A percentile compares a stretch with the other conserved stretches of the same genome.
Evolutionary conservation across 2,329 filamentous ascomycete species (phyloP).

Genomic region (Venturia asperata): DNA sequence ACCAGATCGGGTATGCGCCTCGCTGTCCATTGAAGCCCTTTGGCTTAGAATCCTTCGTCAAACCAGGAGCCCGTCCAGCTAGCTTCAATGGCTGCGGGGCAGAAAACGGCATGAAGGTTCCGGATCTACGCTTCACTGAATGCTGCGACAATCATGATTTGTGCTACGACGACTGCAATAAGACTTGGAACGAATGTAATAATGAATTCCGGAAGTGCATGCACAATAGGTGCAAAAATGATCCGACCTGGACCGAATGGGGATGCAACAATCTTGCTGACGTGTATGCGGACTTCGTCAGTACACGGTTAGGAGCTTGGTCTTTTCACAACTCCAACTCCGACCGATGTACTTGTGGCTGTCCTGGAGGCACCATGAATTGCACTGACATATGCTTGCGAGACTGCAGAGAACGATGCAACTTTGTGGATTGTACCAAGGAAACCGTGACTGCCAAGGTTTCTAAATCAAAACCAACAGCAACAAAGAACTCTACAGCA

Average conservation of each 20-base stretch:
- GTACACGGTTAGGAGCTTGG: conserved; percentile 9
- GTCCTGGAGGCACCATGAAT: conserved; percentile 9
- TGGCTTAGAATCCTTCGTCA: conserved; percentile 4
- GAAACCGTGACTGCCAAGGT: neutral
- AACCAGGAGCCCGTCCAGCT: conserved; percentile 8
- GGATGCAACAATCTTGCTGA: conserved; percentile 14
- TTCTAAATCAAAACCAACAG: neutral
- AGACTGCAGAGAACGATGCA: conserved; percentile 13
- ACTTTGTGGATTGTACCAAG: conserved; percentile 7
- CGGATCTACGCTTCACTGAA: conserved; percentile 7
- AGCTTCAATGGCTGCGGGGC: conserved; percentile 18
- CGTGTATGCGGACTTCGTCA: conserved; percentile 10
- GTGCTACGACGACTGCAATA: conserved; percentile 17
- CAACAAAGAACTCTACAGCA: neutral
- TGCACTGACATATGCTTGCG: conserved; percentile 16
- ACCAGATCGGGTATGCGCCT: conserved; percentile 14
- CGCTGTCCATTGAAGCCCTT: conserved; percentile 15
- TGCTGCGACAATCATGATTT: conserved; percentile 18
- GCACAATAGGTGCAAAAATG: conserved; percentile 1
- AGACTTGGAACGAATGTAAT: conserved; percentile 16
- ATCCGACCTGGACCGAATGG: conserved; percentile 6
- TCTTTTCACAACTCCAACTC: neutral
- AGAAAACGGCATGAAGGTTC: conserved; percentile 19
- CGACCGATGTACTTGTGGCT: conserved; percentile 13
- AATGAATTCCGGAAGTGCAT: conserved; percentile 11